A percentile compares a stretch with the other conserved stretches of the same genome.
phyloP scores from a whole-genome alignment of 1,284 basidiomycete species.

The Grifola frondosa region DNA sequence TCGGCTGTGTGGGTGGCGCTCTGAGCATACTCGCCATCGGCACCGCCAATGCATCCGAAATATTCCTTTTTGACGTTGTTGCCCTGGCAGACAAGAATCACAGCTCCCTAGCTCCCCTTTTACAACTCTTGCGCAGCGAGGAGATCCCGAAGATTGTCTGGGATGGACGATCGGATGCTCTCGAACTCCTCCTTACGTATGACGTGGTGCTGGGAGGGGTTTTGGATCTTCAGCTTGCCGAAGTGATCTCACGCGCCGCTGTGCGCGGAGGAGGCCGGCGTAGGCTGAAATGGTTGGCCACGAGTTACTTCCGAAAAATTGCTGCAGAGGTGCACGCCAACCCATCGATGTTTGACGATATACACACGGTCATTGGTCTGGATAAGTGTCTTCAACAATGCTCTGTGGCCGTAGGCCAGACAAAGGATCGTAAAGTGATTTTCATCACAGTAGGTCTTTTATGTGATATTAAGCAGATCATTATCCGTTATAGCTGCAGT shows the following conservation, averaged over 20 bases:
- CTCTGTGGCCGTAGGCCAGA: background rate
- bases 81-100: conserved; percentile 22
- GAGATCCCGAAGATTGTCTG: conserved; percentile 42
- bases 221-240: conserved; percentile 43
- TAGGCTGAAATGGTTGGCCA: conserved; percentile 29
- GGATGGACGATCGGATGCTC: conserved; percentile 45
- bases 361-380: conserved; percentile 4
- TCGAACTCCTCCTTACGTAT: conserved; percentile 35
- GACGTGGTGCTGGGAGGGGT: conserved; percentile 33
- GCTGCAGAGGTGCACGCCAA: background rate
- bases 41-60: conserved; percentile 34
- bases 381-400: background rate
- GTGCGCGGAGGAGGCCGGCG: conserved; percentile 33
- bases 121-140: conserved; percentile 30
- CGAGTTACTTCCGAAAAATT: conserved; percentile 23
- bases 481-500: conserved; percentile 32
- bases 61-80: conserved; percentile 43
- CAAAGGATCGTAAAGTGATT: conserved; percentile 31
- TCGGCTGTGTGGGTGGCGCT: conserved; percentile 37
- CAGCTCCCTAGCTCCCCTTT: conserved; percentile 24
- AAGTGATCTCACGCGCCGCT: conserved; percentile 29
- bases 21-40: conserved; percentile 45
- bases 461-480: too few relatives aligned
- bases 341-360: conserved; percentile 3
- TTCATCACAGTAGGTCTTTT: too few relatives aligned